These are phyloP conservation scores for Calocybe cyanea DNA, from an alignment of 768 basidiomycete genomes.

Conservation along the genomic window DNA sequence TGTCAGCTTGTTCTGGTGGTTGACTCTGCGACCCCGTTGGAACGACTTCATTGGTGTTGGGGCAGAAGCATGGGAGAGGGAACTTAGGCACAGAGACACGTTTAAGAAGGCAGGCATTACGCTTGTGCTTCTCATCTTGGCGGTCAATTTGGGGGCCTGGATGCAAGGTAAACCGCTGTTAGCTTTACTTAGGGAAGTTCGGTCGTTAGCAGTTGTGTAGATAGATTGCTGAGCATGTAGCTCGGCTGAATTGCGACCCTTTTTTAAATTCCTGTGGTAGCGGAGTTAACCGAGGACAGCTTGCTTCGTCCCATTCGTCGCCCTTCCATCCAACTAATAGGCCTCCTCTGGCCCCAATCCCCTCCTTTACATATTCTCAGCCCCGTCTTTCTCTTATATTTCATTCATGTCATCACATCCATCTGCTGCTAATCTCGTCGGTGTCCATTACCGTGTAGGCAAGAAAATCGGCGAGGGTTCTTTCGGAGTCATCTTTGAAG, in stretches of 20 bases:
- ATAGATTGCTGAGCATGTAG: constrained; percentile 5
- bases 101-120: constrained; percentile 20
- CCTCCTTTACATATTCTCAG: constrained; percentile 23
- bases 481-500: constrained; percentile 95
- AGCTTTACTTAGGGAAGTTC: constrained; percentile 5
- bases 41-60: constrained; percentile 37
- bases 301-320: constrained; percentile 17
- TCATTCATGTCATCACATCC: constrained; percentile 54
- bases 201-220: constrained; percentile 15
- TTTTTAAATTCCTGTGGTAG: constrained; percentile 8
- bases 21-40: constrained; percentile 39
- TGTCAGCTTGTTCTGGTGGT: constrained; percentile 50
- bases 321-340: constrained; percentile 24
- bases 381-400: constrained; percentile 20
- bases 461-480: constrained; percentile 99
- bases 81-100: constrained; percentile 19
- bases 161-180: constrained; percentile 4
- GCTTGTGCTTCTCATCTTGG: constrained; percentile 20
- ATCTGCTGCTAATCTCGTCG: constrained; percentile 76
- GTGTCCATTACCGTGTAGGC: constrained; percentile 96
- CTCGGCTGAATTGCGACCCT: background rate
- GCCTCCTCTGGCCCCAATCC: constrained; percentile 24
- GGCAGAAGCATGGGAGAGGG: constrained; percentile 34
- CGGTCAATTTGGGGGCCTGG: constrained; percentile 17
- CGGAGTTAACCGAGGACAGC: constrained; percentile 20